Percentiles rank a stretch among this genome's conserved stretches.
phyloP scores from a whole-genome alignment of 768 basidiomycete species.

The Macrolepiota dolichaula region DNA sequence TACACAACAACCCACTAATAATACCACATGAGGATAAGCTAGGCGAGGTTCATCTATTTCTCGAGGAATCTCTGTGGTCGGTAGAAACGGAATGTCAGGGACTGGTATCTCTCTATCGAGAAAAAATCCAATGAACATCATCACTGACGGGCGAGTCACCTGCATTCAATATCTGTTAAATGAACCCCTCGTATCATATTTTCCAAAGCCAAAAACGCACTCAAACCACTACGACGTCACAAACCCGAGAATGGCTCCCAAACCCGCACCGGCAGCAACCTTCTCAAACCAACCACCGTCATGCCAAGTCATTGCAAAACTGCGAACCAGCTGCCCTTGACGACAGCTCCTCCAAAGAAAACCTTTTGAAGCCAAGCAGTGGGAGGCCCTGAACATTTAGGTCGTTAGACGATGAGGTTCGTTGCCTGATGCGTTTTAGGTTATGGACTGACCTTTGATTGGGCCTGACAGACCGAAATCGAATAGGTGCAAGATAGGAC shows the following conservation, averaged over 20 bases:
- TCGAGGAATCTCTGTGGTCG: too few relatives aligned
- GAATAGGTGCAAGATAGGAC: slow-evolving; percentile 27
- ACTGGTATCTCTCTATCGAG: too few relatives aligned
- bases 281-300: slow-evolving; percentile 9
- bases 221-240: too few relatives aligned
- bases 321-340: slow-evolving; percentile 31
- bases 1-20: too few relatives aligned
- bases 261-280: background rate
- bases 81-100: too few relatives aligned
- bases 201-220: too few relatives aligned
- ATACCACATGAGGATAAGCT: too few relatives aligned
- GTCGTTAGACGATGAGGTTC: background rate
- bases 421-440: background rate
- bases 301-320: slow-evolving; percentile 26
- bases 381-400: slow-evolving; percentile 23
- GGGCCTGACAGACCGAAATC: slow-evolving; percentile 32
- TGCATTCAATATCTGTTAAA: too few relatives aligned
- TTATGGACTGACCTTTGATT: background rate
- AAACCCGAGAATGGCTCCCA: background rate
- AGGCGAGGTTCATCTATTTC: too few relatives aligned
- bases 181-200: too few relatives aligned
- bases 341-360: slow-evolving; percentile 29
- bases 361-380: slow-evolving; percentile 31
- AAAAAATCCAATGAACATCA: too few relatives aligned
- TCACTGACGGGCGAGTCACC: too few relatives aligned